Conservation (phyloP, 2,329 filamentous ascomycete genomes). For the Blastomyces parvus region DNA sequence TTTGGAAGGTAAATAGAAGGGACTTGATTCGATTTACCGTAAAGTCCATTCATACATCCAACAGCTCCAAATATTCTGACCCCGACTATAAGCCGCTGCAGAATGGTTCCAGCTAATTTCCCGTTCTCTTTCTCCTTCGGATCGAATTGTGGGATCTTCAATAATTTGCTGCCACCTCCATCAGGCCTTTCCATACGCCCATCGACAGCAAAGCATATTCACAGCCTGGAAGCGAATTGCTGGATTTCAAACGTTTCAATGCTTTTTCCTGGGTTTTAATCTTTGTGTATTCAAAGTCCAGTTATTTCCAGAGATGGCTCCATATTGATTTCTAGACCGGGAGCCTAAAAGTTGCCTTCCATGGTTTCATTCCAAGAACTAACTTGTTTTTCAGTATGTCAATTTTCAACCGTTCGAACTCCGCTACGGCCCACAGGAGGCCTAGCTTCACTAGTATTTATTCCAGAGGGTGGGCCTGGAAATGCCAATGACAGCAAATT, state of each 20-base stretch:
- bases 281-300: neutral
- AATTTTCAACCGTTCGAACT: neutral
- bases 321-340: neutral
- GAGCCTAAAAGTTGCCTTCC: neutral
- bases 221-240: neutral
- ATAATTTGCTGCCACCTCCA: neutral
- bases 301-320: neutral
- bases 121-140: neutral
- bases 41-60: neutral
- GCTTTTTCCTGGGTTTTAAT: neutral
- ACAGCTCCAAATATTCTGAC: neutral
- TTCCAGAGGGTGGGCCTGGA: neutral
- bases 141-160: neutral
- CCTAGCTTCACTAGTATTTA: neutral
- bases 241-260: neutral
- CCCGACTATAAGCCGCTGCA: neutral
- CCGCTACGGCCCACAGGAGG: neutral
- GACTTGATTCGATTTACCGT: neutral
- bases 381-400: neutral
- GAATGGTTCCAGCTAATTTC: neutral
- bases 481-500: neutral
- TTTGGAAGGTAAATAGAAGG: neutral
- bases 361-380: neutral
- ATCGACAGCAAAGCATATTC: neutral
- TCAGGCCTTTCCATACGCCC: neutral